Conservation (phyloP, 2,329 filamentous ascomycete genomes). For the Endothia cerciana region DNA sequence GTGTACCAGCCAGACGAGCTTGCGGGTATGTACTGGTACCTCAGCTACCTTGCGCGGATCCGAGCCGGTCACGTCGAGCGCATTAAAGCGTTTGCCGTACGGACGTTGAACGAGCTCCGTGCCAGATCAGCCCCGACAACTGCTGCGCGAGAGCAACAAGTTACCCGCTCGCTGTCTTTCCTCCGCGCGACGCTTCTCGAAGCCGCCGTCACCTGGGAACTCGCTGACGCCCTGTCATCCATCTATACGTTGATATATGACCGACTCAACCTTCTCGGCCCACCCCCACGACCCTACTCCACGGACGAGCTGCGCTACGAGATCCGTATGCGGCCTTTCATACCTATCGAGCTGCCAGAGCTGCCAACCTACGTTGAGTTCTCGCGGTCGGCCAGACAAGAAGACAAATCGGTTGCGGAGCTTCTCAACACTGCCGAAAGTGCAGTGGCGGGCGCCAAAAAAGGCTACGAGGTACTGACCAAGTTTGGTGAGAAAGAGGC, state of each 20-base stretch:
- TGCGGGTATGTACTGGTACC: constrained; percentile 87
- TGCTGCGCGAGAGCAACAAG: constrained; percentile 46
- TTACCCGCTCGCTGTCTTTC: constrained; percentile 55
- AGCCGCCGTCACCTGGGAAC: constrained; percentile 63
- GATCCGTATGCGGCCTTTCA: constrained; percentile 84
- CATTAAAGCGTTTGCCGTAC: constrained; percentile 68
- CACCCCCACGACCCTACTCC: constrained; percentile 65
- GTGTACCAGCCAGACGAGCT: constrained; percentile 87
- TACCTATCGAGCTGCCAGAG: constrained; percentile 67
- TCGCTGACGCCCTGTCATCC: constrained; percentile 58
- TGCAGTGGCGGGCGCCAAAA: constrained; percentile 53
- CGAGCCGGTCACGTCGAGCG: constrained; percentile 71
- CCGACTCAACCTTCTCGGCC: constrained; percentile 59
- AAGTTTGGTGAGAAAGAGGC: constrained; percentile 56
- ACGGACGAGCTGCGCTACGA: constrained; percentile 74
- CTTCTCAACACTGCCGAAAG: constrained; percentile 52
- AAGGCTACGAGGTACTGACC: constrained; percentile 59
- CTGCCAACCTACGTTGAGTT: constrained; percentile 69
- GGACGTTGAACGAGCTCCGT: constrained; percentile 41
- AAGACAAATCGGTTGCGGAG: constrained; percentile 42
- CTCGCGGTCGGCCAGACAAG: constrained; percentile 44
- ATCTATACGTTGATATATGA: constrained; percentile 67
- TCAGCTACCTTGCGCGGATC: constrained; percentile 73
- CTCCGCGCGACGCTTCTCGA: constrained; percentile 66
- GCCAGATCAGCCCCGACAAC: constrained; percentile 33